Evolutionary conservation across 257 asterid species (phyloP).

Genomic region (Handroanthus guayacan): DNA sequence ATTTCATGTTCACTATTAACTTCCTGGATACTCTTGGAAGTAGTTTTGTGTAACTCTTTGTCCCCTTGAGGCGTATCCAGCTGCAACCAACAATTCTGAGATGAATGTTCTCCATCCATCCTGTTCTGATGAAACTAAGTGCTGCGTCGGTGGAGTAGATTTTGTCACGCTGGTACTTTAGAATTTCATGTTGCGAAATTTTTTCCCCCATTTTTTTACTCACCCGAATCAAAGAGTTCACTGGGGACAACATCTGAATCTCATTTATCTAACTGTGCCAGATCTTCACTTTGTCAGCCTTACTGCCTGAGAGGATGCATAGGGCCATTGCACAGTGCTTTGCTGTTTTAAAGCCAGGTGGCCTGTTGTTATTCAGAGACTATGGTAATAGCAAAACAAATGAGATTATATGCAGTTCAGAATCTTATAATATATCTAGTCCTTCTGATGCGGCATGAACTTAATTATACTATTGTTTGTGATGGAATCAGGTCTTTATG

Average conservation of each 20-base stretch:
- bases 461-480: conserved; percentile 21
- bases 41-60: background rate
- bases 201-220: conserved; percentile 15
- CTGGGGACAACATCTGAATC: conserved; percentile 30
- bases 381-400: conserved; percentile 63
- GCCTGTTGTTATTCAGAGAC: conserved; percentile 85
- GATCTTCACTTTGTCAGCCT: conserved; percentile 93
- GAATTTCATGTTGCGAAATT: conserved; percentile 10
- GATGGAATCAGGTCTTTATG: conserved; percentile 74
- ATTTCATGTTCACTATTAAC: conserved; percentile 17
- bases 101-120: conserved; percentile 31
- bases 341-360: conserved; percentile 85
- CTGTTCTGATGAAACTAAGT: conserved; percentile 45
- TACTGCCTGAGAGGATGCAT: conserved; percentile 75
- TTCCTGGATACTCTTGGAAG: conserved; percentile 8
- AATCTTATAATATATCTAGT: conserved; percentile 4
- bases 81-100: conserved; percentile 35
- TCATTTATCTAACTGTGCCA: conserved; percentile 43
- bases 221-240: background rate
- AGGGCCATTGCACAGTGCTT: conserved; percentile 71
- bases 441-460: conserved; percentile 3
- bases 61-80: conserved; percentile 45
- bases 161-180: conserved; percentile 75
- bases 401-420: conserved; percentile 25
- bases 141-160: conserved; percentile 87